Conservation (phyloP, 805 yeast genomes). For the Pichia membranifaciens region DNA sequence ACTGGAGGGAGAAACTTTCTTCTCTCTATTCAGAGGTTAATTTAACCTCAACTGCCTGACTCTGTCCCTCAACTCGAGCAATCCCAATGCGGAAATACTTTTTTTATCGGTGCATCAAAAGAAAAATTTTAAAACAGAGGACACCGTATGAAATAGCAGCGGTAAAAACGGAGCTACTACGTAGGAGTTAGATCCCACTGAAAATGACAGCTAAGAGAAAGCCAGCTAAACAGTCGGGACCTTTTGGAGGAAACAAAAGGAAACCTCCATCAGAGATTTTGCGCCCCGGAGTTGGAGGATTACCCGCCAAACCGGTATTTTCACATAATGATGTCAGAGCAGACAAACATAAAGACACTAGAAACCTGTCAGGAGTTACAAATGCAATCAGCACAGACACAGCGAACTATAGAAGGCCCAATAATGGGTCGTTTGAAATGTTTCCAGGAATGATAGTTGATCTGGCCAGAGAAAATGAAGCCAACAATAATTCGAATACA, state of each 20-base stretch:
- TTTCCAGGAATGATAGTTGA: constrained; percentile 15
- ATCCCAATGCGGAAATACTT: constrained; percentile 3
- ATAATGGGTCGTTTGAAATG: constrained; percentile 1
- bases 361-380: background rate
- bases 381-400: background rate
- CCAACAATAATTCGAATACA: background rate
- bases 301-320: constrained; percentile 9
- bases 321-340: background rate
- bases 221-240: too few species aligned
- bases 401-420: background rate
- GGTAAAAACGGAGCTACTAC: too few species aligned
- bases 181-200: too few species aligned
- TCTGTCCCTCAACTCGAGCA: background rate
- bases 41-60: constrained; percentile 1
- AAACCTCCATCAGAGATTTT: too few species aligned
- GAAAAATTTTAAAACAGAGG: constrained; percentile 1
- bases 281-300: background rate
- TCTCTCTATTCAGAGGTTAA: too few species aligned
- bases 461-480: background rate
- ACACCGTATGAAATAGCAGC: too few species aligned
- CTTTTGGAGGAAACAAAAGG: background rate
- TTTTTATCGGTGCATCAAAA: constrained; percentile 1
- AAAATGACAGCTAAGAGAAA: too few species aligned
- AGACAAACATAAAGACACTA: background rate
- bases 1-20: too few species aligned